phyloP scores from a whole-genome alignment of 768 basidiomycete genomes.

The Leccinum obscurum region DNA sequence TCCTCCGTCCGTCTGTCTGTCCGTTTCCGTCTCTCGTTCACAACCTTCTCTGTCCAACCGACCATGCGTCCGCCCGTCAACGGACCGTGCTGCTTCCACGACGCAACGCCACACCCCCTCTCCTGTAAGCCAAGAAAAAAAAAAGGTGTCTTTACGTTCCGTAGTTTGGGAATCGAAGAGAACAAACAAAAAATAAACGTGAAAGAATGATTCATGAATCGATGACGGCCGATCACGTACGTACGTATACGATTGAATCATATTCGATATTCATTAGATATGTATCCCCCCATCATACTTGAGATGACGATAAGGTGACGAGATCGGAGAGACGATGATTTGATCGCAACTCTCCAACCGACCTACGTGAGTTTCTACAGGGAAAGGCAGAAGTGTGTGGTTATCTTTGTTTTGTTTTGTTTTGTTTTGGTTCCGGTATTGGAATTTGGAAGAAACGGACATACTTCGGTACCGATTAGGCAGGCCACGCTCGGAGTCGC shows the following conservation, averaged over 20 bases:
- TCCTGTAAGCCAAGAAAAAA: background rate
- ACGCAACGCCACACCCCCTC: constrained; percentile 9
- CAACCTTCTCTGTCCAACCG: background rate
- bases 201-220: background rate
- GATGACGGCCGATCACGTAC: background rate
- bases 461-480: background rate
- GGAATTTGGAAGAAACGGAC: background rate
- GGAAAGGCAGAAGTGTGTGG: too few relatives aligned
- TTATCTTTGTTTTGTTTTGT: too few relatives aligned
- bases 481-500: background rate
- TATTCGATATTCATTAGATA: too few relatives aligned
- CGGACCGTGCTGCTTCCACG: constrained; percentile 4
- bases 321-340: too few relatives aligned
- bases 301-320: too few relatives aligned
- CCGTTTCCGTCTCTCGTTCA: background rate
- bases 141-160: background rate
- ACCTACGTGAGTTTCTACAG: background rate
- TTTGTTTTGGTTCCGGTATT: background rate
- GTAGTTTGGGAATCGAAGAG: background rate
- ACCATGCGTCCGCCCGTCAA: background rate
- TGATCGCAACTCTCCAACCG: too few relatives aligned
- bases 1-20: background rate
- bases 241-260: background rate
- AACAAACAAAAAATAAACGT: background rate
- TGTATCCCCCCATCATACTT: too few relatives aligned